Conservation (phyloP, 2,329 filamentous ascomycete species). For the Colletotrichum godetiae region DNA sequence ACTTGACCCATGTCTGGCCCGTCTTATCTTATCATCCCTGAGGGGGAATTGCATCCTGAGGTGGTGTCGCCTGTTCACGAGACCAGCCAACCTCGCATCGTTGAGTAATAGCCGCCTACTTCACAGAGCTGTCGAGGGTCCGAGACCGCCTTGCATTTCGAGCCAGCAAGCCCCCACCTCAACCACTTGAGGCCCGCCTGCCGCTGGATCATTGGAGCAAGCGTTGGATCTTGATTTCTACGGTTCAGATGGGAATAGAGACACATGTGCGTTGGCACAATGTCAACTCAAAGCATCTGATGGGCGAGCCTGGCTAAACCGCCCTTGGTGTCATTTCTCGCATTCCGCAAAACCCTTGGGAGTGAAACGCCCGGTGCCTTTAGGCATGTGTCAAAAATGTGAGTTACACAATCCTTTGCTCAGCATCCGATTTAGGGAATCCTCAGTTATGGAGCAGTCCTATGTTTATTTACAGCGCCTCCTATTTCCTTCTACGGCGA, state of each 20-base stretch:
- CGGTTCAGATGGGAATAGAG: neutral
- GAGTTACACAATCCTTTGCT: constrained; percentile 2
- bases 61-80: constrained; percentile 15
- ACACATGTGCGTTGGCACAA: neutral
- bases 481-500: neutral
- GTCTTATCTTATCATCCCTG: constrained; percentile 28
- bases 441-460: neutral
- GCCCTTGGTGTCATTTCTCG: neutral
- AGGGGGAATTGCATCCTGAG: constrained; percentile 10
- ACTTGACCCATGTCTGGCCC: constrained; percentile 1
- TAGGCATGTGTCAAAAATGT: neutral
- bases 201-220: constrained; percentile 6
- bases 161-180: constrained; percentile 7
- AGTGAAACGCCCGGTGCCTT: constrained; percentile 2
- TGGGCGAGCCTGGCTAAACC: neutral
- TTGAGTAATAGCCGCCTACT: neutral
- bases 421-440: neutral
- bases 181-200: neutral
- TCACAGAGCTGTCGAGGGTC: neutral
- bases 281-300: neutral
- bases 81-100: constrained; percentile 14
- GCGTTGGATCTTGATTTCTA: neutral
- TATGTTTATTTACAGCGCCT: neutral
- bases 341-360: neutral
- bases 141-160: constrained; percentile 18